phyloP scores from a whole-genome alignment of 257 asterid genomes.

The Solanum tarijense region DNA sequence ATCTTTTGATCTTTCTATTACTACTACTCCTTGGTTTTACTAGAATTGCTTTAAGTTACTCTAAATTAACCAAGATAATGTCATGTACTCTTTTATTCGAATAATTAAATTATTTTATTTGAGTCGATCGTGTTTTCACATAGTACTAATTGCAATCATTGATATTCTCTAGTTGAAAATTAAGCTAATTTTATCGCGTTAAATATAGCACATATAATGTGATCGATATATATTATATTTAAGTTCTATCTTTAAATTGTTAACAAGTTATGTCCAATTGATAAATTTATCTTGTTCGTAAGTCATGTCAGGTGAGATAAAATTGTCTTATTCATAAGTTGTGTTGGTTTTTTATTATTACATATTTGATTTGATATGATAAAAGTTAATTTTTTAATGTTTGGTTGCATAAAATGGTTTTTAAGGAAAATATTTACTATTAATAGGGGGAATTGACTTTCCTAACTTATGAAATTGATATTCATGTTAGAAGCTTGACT shows the following conservation, averaged over 20 bases:
- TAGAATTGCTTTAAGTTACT: not conserved
- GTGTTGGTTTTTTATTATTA: not conserved
- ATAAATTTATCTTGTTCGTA: not conserved
- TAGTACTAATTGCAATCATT: not conserved
- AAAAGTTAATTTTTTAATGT: not conserved
- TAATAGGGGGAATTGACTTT: not conserved
- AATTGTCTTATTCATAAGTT: not conserved
- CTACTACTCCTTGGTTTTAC: not conserved
- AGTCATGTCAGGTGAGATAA: not conserved
- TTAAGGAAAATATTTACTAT: not conserved
- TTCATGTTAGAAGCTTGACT: rapidly evolving
- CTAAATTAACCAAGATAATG: not conserved
- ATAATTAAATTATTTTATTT: not conserved
- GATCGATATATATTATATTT: not conserved
- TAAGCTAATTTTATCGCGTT: not conserved
- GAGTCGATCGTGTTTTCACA: too few species aligned
- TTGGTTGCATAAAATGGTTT: not conserved
- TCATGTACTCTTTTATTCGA: not conserved
- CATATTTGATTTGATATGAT: not conserved
- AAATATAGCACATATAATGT: not conserved
- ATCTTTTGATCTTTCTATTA: not conserved
- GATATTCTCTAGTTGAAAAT: not conserved
- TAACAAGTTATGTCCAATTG: not conserved
- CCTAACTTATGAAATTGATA: not conserved
- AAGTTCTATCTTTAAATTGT: not conserved